A percentile compares a stretch with the other conserved stretches of the same genome.
Evolutionary conservation across 257 asterid genomes (phyloP).

Genomic region (Craterostigma plantagineum): DNA sequence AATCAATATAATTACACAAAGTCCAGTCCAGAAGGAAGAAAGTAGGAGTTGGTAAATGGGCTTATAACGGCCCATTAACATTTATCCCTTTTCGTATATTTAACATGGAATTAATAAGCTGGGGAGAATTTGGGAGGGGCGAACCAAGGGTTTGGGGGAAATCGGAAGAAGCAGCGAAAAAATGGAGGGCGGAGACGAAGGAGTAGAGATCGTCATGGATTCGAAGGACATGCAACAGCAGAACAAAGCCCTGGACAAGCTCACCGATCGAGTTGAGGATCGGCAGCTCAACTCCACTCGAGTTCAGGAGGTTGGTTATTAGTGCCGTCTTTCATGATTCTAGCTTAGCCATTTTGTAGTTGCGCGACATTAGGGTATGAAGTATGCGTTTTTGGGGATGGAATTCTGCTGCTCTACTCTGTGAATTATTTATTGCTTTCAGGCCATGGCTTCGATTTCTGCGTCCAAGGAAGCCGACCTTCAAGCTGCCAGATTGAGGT

Average conservation of each 20-base stretch:
- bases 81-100: neutral
- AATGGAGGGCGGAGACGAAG: constrained; percentile 79
- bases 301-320: constrained; percentile 70
- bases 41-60: no score
- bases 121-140: constrained; percentile 4
- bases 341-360: neutral
- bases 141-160: neutral
- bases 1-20: no score
- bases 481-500: constrained; percentile 91
- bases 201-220: constrained; percentile 42
- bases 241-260: constrained; percentile 88
- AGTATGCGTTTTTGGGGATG: neutral
- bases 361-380: neutral
- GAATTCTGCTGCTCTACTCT: neutral
- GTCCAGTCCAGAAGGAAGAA: no score
- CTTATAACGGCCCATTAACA: no score
- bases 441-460: constrained; percentile 95
- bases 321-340: neutral
- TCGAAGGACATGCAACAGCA: constrained; percentile 95
- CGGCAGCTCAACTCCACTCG: constrained; percentile 95
- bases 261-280: constrained; percentile 97
- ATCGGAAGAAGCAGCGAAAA: constrained; percentile 1
- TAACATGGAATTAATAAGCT: no score
- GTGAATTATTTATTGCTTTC: constrained; percentile 6
- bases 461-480: constrained; percentile 85